Evolutionary conservation across 2,329 filamentous ascomycete genomes (phyloP), one percentile per base, ranked within the genome.

Genomic region (Colletotrichum endophyticum): DNA sequence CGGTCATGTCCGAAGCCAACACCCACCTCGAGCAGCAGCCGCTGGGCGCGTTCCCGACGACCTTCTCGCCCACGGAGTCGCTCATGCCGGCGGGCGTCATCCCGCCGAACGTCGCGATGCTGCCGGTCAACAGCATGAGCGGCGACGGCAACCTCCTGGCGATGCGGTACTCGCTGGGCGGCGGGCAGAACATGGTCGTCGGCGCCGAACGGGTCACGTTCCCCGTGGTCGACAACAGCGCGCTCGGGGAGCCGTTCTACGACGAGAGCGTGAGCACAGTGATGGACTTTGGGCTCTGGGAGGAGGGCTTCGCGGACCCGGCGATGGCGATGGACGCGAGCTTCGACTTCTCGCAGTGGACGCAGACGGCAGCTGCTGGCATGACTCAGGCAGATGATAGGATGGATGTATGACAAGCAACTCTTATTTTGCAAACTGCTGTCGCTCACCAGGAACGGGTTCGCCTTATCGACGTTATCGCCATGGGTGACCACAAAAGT

Each of bases 291-390:
- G 79, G 80, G 30, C 79, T 85, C 0, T 86, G 85, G 85, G 84
- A 85, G 73, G 84, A 84, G 61, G 83, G 84, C 1, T 86, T 85
- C 73, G 84, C 84, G 5, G 83, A 85, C 72, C 81, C 84, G 11
- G 79, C 81, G 2, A 82, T 84, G 70, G 83, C 81, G 2, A 82
- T 84, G 70, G 83, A 85, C 61, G 76, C 81, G 8, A 82, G 81
- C 30, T 82, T 81, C 57, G 81, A 84, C 59, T 79, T 85, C 27
- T 78, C 80, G 57, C 83, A 83, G 69, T 81, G 82, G 80, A 80
- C 74, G 25, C 74, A 76, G 34, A 49, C 74, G 12, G 70, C n/a
- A 12, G 44, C n/a, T 8, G n/a, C 74, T 11, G 74, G 44, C 22
- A 76, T 74, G 74, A 61, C 74, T 66, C 74, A 76, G 28, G 64